These are phyloP conservation scores for Kazachstania africana DNA, from an alignment of 805 yeast genomes.

Conservation along the genomic window DNA sequence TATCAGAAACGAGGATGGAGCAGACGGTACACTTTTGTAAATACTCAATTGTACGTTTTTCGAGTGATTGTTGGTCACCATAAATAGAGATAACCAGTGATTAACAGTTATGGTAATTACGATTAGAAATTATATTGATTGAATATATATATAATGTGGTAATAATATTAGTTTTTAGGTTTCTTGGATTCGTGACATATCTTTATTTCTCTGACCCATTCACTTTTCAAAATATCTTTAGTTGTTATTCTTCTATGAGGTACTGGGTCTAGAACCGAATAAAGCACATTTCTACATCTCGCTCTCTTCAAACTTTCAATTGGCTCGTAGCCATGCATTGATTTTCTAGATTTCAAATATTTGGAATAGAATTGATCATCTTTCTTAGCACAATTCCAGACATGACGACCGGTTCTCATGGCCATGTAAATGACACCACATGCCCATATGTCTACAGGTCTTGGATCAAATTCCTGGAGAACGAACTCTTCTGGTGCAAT, in stretches of 20 bases:
- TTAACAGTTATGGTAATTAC: no score
- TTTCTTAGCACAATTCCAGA: slow-evolving; percentile 76
- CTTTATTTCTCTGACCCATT: slow-evolving; percentile 87
- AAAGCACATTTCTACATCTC: slow-evolving; percentile 84
- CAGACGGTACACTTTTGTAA: no score
- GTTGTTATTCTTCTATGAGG: slow-evolving; percentile 83
- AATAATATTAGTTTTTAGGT: no score
- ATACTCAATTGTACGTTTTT: no score
- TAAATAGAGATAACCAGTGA: no score
- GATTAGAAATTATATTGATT: no score
- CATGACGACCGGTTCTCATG: slow-evolving; percentile 85
- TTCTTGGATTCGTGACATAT: slow-evolving; percentile 46
- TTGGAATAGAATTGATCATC: slow-evolving; percentile 73
- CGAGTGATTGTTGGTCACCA: no score
- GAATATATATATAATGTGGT: no score
- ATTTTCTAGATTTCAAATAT: slow-evolving; percentile 69
- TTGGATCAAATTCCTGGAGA: slow-evolving; percentile 59
- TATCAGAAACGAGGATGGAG: no score
- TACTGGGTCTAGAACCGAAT: slow-evolving; percentile 85
- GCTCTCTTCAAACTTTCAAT: slow-evolving; percentile 77
- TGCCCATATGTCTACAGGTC: slow-evolving; percentile 82
- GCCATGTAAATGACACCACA: slow-evolving; percentile 91
- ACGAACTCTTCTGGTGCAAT: slow-evolving; percentile 81
- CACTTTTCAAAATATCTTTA: slow-evolving; percentile 77
- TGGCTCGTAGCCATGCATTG: slow-evolving; percentile 82